Evolutionary conservation across 1,139 yeast genomes (phyloP).

Genomic region (Geotrichum macrosporum): DNA sequence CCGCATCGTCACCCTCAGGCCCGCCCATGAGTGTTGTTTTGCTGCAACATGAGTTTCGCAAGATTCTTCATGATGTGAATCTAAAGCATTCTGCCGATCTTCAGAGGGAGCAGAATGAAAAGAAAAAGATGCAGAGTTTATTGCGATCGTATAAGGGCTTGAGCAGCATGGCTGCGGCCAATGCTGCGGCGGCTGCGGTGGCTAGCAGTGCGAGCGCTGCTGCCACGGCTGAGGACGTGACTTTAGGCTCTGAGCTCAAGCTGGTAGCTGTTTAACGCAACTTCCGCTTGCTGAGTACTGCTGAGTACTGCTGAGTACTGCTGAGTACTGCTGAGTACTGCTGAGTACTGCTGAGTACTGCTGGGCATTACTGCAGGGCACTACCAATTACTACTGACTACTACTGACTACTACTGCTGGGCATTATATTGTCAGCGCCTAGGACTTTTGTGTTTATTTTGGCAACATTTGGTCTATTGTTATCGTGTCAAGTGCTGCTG

Average conservation of each 20-base stretch:
- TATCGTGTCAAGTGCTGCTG: too few relatives aligned
- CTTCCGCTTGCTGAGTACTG: too few relatives aligned
- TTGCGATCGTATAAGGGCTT: slow-evolving; percentile 26
- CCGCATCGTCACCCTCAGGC: not conserved
- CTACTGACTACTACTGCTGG: too few relatives aligned
- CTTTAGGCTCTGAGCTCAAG: not conserved
- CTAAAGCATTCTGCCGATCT: slow-evolving; percentile 57
- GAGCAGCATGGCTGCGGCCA: slow-evolving; percentile 3
- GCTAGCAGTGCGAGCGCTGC: not conserved
- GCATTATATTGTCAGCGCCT: too few relatives aligned
- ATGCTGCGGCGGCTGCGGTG: not conserved
- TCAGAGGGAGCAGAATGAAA: slow-evolving; percentile 52
- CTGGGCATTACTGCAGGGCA: too few relatives aligned
- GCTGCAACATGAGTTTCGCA: slow-evolving; percentile 66
- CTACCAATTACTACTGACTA: too few relatives aligned
- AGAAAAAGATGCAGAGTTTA: slow-evolving; percentile 48
- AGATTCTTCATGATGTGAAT: slow-evolving; percentile 59
- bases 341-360: too few relatives aligned
- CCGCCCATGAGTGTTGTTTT: slow-evolving; percentile 36
- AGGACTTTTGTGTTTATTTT: too few relatives aligned
- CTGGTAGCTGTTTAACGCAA: not conserved
- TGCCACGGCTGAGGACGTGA: not conserved
- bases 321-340: too few relatives aligned
- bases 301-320: too few relatives aligned
- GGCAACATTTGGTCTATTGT: too few relatives aligned